phyloP scores from a whole-genome alignment of 2,329 filamentous ascomycete genomes.

The Hymenoscyphus infarciens region DNA sequence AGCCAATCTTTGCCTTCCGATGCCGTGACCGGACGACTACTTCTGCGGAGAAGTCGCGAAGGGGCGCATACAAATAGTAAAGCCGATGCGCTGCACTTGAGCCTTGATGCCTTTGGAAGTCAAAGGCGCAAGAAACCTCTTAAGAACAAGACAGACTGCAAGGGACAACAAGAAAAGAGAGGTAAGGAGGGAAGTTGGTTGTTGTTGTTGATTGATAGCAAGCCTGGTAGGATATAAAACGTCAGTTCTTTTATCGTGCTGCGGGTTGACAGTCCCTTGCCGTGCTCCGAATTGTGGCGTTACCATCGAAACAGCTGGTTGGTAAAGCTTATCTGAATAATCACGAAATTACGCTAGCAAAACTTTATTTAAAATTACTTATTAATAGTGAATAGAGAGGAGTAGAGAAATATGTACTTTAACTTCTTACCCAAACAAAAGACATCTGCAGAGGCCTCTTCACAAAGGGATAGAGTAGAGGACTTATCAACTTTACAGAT shows the following conservation, averaged over 20 bases:
- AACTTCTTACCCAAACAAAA: too few relatives aligned
- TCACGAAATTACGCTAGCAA: not conserved
- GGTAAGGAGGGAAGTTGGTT: not conserved
- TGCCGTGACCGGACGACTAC: too few relatives aligned
- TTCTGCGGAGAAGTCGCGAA: too few relatives aligned
- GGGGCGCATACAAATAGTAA: too few relatives aligned
- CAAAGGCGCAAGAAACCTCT: too few relatives aligned
- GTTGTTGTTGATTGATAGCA: conserved; percentile 1
- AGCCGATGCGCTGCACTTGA: too few relatives aligned
- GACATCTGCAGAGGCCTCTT: too few relatives aligned
- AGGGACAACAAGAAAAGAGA: not conserved
- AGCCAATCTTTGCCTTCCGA: too few relatives aligned
- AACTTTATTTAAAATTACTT: not conserved
- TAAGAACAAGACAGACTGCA: not conserved
- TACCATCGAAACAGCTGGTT: not conserved
- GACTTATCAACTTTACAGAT: not conserved
- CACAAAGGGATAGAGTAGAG: too few relatives aligned
- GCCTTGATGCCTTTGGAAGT: too few relatives aligned
- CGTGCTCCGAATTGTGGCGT: not conserved
- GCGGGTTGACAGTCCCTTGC: not conserved
- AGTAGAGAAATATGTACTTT: too few relatives aligned
- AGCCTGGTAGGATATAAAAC: not conserved
- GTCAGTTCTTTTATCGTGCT: not conserved
- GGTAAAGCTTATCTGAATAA: too few relatives aligned
- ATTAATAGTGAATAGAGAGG: not conserved